These are phyloP conservation scores for Pseudisothecium myosuroides DNA, from an alignment of 225 moss, liverwort and hornwort species.

Conservation along the genomic window DNA sequence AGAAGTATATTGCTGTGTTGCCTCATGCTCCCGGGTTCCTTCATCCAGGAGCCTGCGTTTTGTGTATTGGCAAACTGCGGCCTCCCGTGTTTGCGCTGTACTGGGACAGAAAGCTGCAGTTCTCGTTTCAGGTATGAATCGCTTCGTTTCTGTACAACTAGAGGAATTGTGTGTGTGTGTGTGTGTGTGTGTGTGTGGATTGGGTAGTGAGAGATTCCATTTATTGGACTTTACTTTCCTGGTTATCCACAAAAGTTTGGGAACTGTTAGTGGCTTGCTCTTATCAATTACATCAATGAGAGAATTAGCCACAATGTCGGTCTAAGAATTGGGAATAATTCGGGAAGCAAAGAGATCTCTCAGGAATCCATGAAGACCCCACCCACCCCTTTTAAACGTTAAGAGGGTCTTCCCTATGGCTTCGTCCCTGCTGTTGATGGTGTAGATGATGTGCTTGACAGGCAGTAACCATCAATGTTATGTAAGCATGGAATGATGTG, in stretches of 20 bases:
- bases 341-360: background rate
- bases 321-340: background rate
- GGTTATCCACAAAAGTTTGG: background rate
- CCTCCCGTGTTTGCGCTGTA: constrained; percentile 71
- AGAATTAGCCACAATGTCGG: background rate
- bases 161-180: background rate
- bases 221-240: background rate
- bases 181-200: background rate
- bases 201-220: background rate
- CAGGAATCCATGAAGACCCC: background rate
- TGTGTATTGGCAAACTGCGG: constrained; percentile 48
- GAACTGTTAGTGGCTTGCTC: background rate
- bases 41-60: constrained; percentile 47
- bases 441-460: background rate
- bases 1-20: constrained; percentile 50
- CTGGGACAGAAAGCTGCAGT: constrained; percentile 77
- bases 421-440: background rate
- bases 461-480: background rate
- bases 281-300: background rate
- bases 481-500: background rate
- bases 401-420: background rate
- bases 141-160: background rate
- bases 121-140: constrained; percentile 48
- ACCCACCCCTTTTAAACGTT: background rate
- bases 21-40: constrained; percentile 49